These are phyloP conservation scores for Trematosphaeria pertusa DNA, from an alignment of 2,329 filamentous ascomycete genomes.

Conservation along the genomic window DNA sequence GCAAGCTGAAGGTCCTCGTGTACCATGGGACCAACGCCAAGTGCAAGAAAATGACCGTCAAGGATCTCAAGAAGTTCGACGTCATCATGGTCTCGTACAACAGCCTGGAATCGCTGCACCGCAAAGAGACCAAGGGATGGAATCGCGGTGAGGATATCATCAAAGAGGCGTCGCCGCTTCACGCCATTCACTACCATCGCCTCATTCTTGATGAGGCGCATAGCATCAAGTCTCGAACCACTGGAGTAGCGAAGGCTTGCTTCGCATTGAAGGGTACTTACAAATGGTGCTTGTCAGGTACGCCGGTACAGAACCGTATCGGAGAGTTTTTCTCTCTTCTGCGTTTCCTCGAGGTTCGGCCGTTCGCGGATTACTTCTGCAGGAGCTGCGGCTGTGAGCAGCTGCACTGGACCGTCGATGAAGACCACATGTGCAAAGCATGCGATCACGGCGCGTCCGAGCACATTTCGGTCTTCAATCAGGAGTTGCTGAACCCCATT, in stretches of 20 bases:
- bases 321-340: conserved; percentile 96
- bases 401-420: conserved; percentile 82
- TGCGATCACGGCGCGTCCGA: conserved; percentile 72
- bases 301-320: conserved; percentile 94
- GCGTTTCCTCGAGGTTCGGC: conserved; percentile 85
- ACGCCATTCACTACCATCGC: conserved; percentile 86
- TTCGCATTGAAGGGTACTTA: conserved; percentile 88
- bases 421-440: conserved; percentile 71
- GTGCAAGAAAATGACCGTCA: conserved; percentile 75
- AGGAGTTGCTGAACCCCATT: conserved; percentile 87
- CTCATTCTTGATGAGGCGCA: conserved; percentile 95
- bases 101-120: conserved; percentile 85
- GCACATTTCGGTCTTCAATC: conserved; percentile 87
- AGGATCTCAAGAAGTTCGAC: conserved; percentile 81
- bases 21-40: conserved; percentile 88
- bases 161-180: conserved; percentile 79
- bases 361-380: conserved; percentile 94
- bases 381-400: conserved; percentile 81
- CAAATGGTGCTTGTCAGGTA: conserved; percentile 96
- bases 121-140: conserved; percentile 92
- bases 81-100: conserved; percentile 98
- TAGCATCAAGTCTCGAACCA: conserved; percentile 89
- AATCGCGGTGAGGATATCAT: conserved; percentile 78
- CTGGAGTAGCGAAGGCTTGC: conserved; percentile 92
- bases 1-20: conserved; percentile 87